phyloP scores from a whole-genome alignment of 768 basidiomycete species.

The Imleria badia region DNA sequence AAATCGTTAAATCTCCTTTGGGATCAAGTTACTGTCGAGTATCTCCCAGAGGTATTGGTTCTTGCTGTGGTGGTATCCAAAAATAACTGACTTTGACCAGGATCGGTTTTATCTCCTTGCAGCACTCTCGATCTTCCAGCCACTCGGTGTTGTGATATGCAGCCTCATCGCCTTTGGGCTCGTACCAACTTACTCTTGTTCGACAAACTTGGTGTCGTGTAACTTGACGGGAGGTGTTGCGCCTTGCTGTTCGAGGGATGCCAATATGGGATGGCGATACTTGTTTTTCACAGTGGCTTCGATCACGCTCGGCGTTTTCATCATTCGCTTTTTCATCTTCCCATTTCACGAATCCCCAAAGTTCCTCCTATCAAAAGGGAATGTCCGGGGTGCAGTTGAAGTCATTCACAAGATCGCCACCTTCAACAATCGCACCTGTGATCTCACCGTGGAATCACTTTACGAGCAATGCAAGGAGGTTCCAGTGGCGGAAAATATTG shows the following conservation, averaged over 20 bases:
- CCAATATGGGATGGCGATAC: constrained; percentile 24
- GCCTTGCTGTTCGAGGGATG: constrained; percentile 17
- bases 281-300: constrained; percentile 5
- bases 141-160: not conserved
- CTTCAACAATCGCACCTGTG: constrained; percentile 8
- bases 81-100: not conserved
- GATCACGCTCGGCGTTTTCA: constrained; percentile 14
- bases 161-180: constrained; percentile 8
- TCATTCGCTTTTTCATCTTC: constrained; percentile 17
- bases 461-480: constrained; percentile 3
- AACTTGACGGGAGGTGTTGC: constrained; percentile 4
- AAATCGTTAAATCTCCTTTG: not conserved
- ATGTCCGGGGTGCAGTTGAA: constrained; percentile 13
- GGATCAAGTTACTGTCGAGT: constrained; percentile 9
- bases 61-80: not conserved
- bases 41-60: constrained; percentile 11
- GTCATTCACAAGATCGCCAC: constrained; percentile 14
- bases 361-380: constrained; percentile 15
- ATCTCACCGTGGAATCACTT: constrained; percentile 16
- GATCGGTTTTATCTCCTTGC: constrained; percentile 16
- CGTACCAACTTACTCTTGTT: constrained; percentile 17
- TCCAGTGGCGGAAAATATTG: not conserved
- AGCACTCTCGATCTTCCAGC: constrained; percentile 10
- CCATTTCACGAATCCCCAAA: constrained; percentile 16
- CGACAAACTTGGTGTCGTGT: constrained; percentile 11